phyloP scores from a whole-genome alignment of 768 basidiomycete species.

The Rhodotorula kratochvilovae region DNA sequence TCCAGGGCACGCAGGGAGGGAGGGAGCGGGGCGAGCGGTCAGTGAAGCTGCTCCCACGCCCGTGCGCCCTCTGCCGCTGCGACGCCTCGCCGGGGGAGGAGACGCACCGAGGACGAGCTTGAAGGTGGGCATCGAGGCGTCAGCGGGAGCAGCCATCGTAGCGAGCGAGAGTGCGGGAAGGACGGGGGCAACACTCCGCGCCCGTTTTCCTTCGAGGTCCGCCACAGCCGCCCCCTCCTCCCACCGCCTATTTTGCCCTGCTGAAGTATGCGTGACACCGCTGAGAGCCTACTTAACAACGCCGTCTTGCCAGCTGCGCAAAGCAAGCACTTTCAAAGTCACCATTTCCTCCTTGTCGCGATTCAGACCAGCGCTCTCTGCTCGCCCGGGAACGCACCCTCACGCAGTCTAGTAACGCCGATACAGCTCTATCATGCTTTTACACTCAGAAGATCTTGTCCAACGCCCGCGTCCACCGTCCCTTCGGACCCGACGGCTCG shows the following conservation, averaged over 20 bases:
- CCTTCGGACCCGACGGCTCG: not conserved
- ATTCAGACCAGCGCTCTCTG: too few relatives aligned
- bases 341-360: too few relatives aligned
- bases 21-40: not conserved
- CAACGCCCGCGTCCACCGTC: not conserved
- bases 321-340: too few relatives aligned
- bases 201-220: not conserved
- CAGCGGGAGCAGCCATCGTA: conserved; percentile 24
- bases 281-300: too few relatives aligned
- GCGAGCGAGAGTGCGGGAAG: not conserved
- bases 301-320: too few relatives aligned
- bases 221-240: not conserved
- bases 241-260: too few relatives aligned
- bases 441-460: not conserved
- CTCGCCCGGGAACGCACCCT: too few relatives aligned
- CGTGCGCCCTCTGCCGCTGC: too few relatives aligned
- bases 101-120: conserved; percentile 94
- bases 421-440: not conserved
- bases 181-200: not conserved
- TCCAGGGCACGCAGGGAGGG: not conserved
- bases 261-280: too few relatives aligned
- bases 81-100: not conserved
- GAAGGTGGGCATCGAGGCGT: conserved; percentile 71
- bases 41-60: conserved; percentile 3
- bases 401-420: not conserved